phyloP scores from a whole-genome alignment of 1,284 basidiomycete species.

The Amylostereum areolatum region DNA sequence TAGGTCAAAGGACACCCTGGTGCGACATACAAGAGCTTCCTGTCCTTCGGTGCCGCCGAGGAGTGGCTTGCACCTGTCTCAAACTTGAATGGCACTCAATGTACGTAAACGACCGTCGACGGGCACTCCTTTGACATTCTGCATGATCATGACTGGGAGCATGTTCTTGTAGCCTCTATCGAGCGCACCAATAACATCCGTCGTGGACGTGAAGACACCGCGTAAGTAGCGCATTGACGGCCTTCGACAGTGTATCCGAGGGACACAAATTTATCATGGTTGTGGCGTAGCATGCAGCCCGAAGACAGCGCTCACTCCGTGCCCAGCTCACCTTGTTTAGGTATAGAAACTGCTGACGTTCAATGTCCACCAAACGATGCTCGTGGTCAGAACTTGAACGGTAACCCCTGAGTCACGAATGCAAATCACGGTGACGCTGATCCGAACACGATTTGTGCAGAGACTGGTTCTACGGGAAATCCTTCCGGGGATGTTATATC shows the following conservation, averaged over 20 bases:
- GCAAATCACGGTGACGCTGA: background rate
- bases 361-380: too few relatives aligned
- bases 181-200: background rate
- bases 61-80: constrained; percentile 30
- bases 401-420: background rate
- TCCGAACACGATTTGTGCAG: background rate
- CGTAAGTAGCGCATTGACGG: background rate
- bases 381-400: too few relatives aligned
- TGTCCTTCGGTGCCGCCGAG: constrained; percentile 33
- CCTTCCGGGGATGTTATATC: background rate
- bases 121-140: too few relatives aligned
- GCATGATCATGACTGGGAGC: too few relatives aligned
- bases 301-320: background rate
- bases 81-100: too few relatives aligned
- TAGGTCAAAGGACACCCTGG: constrained; percentile 44
- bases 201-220: background rate
- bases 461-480: too few relatives aligned
- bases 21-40: constrained; percentile 45
- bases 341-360: background rate
- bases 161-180: too few relatives aligned
- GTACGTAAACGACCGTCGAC: too few relatives aligned
- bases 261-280: background rate
- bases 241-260: background rate
- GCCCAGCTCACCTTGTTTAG: background rate
- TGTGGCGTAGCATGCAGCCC: background rate